Percentiles rank a stretch among this genome's conserved stretches.
Evolutionary conservation across 192 early-diverging fungal species (phyloP).

Genomic region (Coemansia sp.): DNA sequence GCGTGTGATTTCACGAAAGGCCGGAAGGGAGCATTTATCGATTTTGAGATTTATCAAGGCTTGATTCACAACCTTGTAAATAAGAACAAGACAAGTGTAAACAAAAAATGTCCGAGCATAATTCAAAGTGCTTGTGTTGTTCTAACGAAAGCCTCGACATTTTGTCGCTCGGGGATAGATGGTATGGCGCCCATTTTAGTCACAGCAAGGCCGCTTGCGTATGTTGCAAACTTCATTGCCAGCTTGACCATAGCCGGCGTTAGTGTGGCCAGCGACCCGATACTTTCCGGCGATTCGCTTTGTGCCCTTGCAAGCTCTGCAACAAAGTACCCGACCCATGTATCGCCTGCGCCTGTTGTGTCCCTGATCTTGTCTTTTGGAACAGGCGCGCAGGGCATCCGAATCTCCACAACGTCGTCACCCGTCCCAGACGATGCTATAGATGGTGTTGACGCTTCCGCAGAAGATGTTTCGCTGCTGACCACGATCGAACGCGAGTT

Average conservation of each 20-base stretch:
- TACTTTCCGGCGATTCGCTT: slow-evolving; percentile 37
- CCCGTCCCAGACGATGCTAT: neutral
- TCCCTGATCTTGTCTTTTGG: slow-evolving; percentile 33
- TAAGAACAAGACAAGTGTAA: neutral
- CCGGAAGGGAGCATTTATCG: slow-evolving; percentile 40
- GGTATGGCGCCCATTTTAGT: slow-evolving; percentile 47
- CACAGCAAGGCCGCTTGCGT: slow-evolving; percentile 40
- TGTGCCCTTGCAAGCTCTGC: slow-evolving; percentile 45
- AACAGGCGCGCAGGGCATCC: slow-evolving; percentile 29
- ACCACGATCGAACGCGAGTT: slow-evolving; percentile 31
- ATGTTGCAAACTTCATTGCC: slow-evolving; percentile 43
- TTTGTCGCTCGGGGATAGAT: slow-evolving; percentile 33
- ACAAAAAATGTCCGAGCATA: neutral
- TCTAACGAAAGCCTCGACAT: slow-evolving; percentile 34
- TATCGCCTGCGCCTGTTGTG: slow-evolving; percentile 55
- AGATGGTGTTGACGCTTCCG: neutral
- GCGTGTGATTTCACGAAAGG: slow-evolving; percentile 29
- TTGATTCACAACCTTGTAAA: neutral
- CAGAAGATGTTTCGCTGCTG: slow-evolving; percentile 5
- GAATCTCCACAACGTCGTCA: slow-evolving; percentile 20
- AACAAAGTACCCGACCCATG: slow-evolving; percentile 57
- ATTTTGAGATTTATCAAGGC: slow-evolving; percentile 27
- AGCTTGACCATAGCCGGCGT: slow-evolving; percentile 39
- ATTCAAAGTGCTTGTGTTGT: slow-evolving; percentile 11
- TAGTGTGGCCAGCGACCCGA: slow-evolving; percentile 24